Percentiles rank a stretch among this genome's conserved stretches.
Evolutionary conservation across 139 green algal species (phyloP).

Genomic region (Chlamydomonas eustigma): DNA sequence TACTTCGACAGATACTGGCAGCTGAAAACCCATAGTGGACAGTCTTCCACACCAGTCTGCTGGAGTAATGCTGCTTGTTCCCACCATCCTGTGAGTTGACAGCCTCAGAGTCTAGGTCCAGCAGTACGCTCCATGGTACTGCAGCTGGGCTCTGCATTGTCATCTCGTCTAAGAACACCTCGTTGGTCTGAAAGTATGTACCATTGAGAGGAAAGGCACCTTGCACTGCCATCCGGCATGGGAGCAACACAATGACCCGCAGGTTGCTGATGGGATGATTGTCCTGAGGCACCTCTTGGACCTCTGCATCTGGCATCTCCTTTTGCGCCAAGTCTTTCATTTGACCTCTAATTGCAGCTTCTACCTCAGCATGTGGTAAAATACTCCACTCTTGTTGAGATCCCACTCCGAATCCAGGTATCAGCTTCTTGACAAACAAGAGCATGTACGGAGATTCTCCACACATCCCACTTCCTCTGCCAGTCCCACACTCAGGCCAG

Average conservation of each 20-base stretch:
- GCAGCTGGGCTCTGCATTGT: constrained; percentile 27
- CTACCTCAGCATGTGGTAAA: too few species aligned
- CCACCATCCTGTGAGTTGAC: neutral
- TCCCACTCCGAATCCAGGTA: too few species aligned
- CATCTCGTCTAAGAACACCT: constrained; percentile 60
- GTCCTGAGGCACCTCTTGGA: neutral
- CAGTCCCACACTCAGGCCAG: neutral
- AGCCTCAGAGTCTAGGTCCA: neutral
- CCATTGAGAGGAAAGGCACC: constrained; percentile 76
- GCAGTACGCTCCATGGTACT: constrained; percentile 23
- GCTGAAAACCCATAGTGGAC: constrained; percentile 53
- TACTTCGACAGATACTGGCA: constrained; percentile 51
- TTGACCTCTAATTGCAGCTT: too few species aligned
- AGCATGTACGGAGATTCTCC: neutral
- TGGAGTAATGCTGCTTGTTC: neutral
- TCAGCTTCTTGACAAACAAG: too few species aligned
- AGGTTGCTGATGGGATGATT: too few species aligned
- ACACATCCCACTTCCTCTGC: too few species aligned
- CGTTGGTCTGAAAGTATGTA: constrained; percentile 80
- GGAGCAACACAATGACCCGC: constrained; percentile 49
- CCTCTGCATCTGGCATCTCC: too few species aligned
- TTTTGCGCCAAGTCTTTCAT: too few species aligned
- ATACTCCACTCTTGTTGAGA: too few species aligned
- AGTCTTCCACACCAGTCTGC: neutral
- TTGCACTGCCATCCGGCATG: constrained; percentile 39